Evolutionary conservation across 179 eudicot genomes (phyloP).

Genomic region (Drosera spatulata): DNA sequence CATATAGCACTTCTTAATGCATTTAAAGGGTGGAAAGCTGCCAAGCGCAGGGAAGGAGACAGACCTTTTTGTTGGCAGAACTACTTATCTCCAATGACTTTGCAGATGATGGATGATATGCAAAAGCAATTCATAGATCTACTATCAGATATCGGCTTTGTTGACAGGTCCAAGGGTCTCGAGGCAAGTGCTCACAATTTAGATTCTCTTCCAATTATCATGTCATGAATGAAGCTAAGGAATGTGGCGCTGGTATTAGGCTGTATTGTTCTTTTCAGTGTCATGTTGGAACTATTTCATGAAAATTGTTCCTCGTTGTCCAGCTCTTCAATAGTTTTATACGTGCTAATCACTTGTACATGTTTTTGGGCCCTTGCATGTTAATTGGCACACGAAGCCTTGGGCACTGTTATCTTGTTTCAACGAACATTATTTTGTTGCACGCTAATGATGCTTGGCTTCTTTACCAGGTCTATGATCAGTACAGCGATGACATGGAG

Average conservation of each 20-base stretch:
- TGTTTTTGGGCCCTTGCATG: too few species aligned
- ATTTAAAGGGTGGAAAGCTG: conserved; percentile 93
- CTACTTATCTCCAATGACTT: conserved; percentile 66
- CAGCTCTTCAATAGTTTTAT: too few species aligned
- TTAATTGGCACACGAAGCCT: too few species aligned
- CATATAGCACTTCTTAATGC: conserved; percentile 98
- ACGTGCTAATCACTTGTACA: too few species aligned
- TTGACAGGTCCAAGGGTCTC: conserved; percentile 72
- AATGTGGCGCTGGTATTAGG: too few species aligned
- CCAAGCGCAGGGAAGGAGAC: conserved; percentile 56
- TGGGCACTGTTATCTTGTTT: too few species aligned
- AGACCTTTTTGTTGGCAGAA: conserved; percentile 89
- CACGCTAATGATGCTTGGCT: conserved; percentile 1
- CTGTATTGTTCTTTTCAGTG: too few species aligned
- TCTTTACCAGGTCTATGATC: conserved; percentile 66
- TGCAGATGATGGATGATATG: conserved; percentile 97
- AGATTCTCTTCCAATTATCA: too few species aligned
- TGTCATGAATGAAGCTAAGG: too few species aligned
- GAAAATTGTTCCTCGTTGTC: too few species aligned
- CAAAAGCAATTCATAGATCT: conserved; percentile 75
- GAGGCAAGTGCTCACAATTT: conserved; percentile 32
- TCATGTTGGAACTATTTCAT: too few species aligned
- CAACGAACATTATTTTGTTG: background rate
- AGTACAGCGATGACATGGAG: conserved; percentile 76
- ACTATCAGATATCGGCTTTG: conserved; percentile 79